Conservation (phyloP, 306 rosid genomes). For the Fagus crenata region DNA sequence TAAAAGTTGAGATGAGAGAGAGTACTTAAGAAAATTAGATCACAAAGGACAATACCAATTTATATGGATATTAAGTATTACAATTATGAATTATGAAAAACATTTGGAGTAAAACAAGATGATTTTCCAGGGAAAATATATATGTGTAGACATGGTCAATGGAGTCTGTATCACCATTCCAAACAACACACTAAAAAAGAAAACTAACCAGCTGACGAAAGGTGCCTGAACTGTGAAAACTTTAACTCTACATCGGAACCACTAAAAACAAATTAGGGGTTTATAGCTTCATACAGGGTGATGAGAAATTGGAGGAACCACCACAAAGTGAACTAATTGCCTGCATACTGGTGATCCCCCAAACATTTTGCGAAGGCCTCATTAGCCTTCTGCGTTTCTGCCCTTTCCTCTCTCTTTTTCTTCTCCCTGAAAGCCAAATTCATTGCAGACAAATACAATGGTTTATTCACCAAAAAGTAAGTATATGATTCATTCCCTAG, state of each 20-base stretch:
- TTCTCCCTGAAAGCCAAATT: slow-evolving; percentile 76
- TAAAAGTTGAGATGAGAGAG: not conserved
- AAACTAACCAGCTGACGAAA: slow-evolving; percentile 33
- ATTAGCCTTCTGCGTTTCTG: slow-evolving; percentile 64
- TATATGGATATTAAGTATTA: slow-evolving; percentile 11
- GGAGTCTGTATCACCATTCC: slow-evolving; percentile 34
- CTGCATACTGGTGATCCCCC: slow-evolving; percentile 52
- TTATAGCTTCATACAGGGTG: slow-evolving; percentile 17
- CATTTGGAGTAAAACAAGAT: slow-evolving; percentile 22
- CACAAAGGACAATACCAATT: not conserved
- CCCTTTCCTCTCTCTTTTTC: slow-evolving; percentile 87
- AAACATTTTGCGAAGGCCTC: slow-evolving; percentile 74
- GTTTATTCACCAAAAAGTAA: slow-evolving; percentile 3
- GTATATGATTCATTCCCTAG: not conserved
- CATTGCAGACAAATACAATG: slow-evolving; percentile 22
- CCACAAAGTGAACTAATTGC: slow-evolving; percentile 18
- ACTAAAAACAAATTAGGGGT: slow-evolving; percentile 12
- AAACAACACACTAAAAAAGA: slow-evolving; percentile 29
- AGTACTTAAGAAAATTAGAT: slow-evolving; percentile 2
- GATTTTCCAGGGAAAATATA: slow-evolving; percentile 10
- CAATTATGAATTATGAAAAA: slow-evolving; percentile 23
- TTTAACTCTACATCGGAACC: slow-evolving; percentile 38
- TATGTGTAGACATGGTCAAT: slow-evolving; percentile 17
- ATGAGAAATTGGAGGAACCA: slow-evolving; percentile 17
- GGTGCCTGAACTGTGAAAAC: slow-evolving; percentile 31